phyloP scores from a whole-genome alignment of 805 yeast genomes.

The Candida namnaoensis region DNA sequence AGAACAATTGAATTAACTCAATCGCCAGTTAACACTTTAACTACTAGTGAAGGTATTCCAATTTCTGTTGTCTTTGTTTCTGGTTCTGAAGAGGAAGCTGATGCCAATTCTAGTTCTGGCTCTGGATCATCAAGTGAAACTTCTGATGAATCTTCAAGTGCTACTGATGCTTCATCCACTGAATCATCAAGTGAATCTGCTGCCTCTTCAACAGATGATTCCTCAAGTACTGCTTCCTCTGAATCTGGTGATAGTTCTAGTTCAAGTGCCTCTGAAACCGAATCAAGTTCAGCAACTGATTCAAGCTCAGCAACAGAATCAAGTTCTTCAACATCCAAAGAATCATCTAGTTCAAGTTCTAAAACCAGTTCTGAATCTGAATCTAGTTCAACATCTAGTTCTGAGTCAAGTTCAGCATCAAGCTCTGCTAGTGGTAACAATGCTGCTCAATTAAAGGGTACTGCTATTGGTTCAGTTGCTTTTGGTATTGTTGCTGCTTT shows the following conservation, averaged over 20 bases:
- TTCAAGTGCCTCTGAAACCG: too few species aligned
- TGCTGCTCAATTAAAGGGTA: background rate
- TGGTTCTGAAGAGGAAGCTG: background rate
- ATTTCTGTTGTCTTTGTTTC: background rate
- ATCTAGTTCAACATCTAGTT: too few species aligned
- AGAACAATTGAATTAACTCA: background rate
- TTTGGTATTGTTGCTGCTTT: background rate
- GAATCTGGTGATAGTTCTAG: background rate
- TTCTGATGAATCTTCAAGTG: background rate
- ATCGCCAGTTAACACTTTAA: background rate
- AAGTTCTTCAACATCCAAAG: too few species aligned
- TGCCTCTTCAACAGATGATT: background rate
- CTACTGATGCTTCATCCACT: background rate
- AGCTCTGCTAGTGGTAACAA: too few species aligned
- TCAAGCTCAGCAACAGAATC: too few species aligned
- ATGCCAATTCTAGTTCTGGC: constrained; percentile 23
- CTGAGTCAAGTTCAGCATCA: too few species aligned
- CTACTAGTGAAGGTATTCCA: background rate
- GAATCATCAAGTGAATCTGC: background rate
- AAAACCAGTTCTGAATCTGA: too few species aligned
- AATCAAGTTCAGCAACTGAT: too few species aligned
- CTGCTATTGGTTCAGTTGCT: background rate
- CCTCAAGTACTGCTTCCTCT: background rate
- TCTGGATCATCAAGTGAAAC: constrained; percentile 22
- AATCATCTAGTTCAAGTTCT: too few species aligned